phyloP scores from a whole-genome alignment of 345 rosid genomes.

The Tarenaya hassleriana region DNA sequence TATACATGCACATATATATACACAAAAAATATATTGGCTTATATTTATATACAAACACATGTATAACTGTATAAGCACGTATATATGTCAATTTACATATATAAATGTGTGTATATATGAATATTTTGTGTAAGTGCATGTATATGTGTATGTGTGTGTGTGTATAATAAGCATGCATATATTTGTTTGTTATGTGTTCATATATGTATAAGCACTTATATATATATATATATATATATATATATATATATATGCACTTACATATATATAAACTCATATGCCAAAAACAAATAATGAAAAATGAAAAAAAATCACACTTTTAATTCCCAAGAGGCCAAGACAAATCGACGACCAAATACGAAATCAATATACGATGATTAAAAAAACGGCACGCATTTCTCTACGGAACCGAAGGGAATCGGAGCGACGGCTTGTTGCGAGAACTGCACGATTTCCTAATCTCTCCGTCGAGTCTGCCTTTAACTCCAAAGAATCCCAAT shows the following conservation, averaged over 20 bases:
- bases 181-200: no score
- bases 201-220: no score
- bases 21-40: not conserved
- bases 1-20: no score
- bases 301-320: not conserved
- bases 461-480: constrained; percentile 28
- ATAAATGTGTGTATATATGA: no score
- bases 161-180: no score
- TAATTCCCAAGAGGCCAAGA: not conserved
- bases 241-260: no score
- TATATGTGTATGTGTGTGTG: no score
- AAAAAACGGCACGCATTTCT: not conserved
- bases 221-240: no score
- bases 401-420: not conserved
- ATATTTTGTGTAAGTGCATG: no score
- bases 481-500: constrained; percentile 35
- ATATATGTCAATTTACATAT: no score
- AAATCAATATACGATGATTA: not conserved
- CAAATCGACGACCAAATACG: not conserved
- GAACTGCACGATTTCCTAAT: constrained; percentile 44
- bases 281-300: not conserved
- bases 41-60: no score
- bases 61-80: no score
- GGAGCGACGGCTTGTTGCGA: constrained; percentile 19
- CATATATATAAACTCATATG: not conserved